phyloP scores from a whole-genome alignment of 352 stramenopile species.

The Globisporangium emineosum region DNA sequence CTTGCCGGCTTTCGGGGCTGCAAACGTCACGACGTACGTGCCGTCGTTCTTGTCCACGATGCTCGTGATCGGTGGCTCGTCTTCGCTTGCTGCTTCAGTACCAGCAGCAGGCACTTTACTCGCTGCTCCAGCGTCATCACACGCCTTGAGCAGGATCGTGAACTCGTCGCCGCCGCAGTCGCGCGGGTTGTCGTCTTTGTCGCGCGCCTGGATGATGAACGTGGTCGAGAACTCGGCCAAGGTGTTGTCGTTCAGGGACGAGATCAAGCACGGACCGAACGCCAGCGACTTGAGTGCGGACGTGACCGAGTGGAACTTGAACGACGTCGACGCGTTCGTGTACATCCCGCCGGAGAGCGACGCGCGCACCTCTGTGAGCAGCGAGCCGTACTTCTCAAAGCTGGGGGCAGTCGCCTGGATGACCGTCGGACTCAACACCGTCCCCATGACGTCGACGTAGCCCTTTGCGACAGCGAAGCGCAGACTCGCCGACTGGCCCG shows the following conservation, averaged over 20 bases:
- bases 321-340: conserved; percentile 87
- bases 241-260: conserved; percentile 55
- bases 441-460: conserved; percentile 88
- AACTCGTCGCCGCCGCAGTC: conserved; percentile 96
- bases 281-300: conserved; percentile 88
- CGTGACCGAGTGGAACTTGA: conserved; percentile 94
- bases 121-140: conserved; percentile 23
- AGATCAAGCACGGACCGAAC: conserved; percentile 90
- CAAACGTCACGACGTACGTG: conserved; percentile 93
- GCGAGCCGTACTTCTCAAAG: conserved; percentile 93
- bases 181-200: conserved; percentile 87
- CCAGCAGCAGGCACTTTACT: conserved; percentile 18
- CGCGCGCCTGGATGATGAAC: conserved; percentile 91
- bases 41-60: conserved; percentile 91
- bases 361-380: conserved; percentile 87
- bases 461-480: conserved; percentile 93
- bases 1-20: conserved; percentile 65
- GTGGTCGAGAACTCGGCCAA: conserved; percentile 71
- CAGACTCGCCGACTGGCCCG: conserved; percentile 75
- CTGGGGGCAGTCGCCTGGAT: conserved; percentile 91
- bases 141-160: conserved; percentile 56
- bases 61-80: conserved; percentile 29
- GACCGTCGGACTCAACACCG: conserved; percentile 81
- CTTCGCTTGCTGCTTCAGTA: conserved; percentile 19
- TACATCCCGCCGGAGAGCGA: conserved; percentile 89